Base-by-base conservation (phyloP, 441 rosid species). In the Aquilaria agallochum region DNA sequence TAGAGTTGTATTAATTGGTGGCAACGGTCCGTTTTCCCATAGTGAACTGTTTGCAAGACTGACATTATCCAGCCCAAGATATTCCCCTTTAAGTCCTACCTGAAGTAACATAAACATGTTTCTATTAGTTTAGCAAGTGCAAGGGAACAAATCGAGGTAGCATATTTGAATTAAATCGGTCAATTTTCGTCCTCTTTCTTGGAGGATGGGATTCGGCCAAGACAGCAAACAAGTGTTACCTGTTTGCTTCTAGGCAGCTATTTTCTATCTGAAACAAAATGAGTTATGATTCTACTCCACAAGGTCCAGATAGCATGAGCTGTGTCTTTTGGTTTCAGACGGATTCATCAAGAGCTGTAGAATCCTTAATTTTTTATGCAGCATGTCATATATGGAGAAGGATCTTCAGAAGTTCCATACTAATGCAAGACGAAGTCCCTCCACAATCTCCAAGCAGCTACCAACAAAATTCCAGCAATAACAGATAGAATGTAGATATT, bases 71-170 rank as follows among this genome's bases (percentile, higher is more conserved):
- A 84, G 81, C 62, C 85, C 88, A 50, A 80, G 69, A 60, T 70
- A 69, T 61, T 87, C 94, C 11, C 94, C 90, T 69, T 87, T 67
- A 44, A 78, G 76, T 51, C 94, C 90, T 31, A 84, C 85, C 93
- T 87, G 77, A 50, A 64, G 68, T 55, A 53, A 57, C 20, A 33
- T 47, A 58, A 57, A 33, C 15, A 51, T 31, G 13, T 8, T 40
- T 40, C 45, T 40, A 5, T 10, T 20, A 20, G 27, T 20, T 20
- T 20, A 20, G 27, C 27, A 20, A 20, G 27, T 20, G 27, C 27
- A 20, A 20, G 27, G 27, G 27, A 20, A 20, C 27, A 20, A 20
- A 20, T 20, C 27, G 27, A 20, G 27, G 27, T 20, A 20, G 27
- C 27, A 20, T 20, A 20, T 20, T 20, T 20, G 27, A 20, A 20